phyloP scores from a whole-genome alignment of 306 rosid species.

The Vicia faba region DNA sequence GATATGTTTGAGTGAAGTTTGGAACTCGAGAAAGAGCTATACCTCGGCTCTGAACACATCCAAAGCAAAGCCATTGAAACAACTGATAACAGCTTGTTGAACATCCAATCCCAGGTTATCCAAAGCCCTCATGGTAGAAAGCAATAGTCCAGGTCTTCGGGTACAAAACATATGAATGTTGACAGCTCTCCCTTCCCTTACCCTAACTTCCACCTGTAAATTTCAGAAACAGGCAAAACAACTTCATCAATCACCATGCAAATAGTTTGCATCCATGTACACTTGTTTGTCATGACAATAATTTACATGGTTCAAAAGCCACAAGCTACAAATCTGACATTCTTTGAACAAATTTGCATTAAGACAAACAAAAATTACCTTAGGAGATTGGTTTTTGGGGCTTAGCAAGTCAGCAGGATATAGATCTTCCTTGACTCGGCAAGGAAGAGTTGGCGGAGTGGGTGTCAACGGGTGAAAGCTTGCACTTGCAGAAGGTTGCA shows the following conservation, averaged over 20 bases:
- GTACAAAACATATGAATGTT: slow-evolving; percentile 97
- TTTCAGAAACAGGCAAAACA: slow-evolving; percentile 35
- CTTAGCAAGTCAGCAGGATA: slow-evolving; percentile 73
- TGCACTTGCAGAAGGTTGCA: slow-evolving; percentile 64
- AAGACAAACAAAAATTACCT: slow-evolving; percentile 51
- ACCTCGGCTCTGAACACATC: slow-evolving; percentile 98
- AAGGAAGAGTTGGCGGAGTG: slow-evolving; percentile 70
- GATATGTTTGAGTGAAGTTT: slow-evolving; percentile 5
- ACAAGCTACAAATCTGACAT: not conserved
- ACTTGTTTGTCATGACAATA: not conserved
- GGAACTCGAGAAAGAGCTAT: slow-evolving; percentile 32
- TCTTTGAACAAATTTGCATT: not conserved
- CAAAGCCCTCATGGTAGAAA: slow-evolving; percentile 86
- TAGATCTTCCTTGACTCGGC: slow-evolving; percentile 89
- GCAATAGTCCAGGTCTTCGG: slow-evolving; percentile 88
- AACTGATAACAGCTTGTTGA: slow-evolving; percentile 97
- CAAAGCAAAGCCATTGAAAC: slow-evolving; percentile 96
- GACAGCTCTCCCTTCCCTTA: slow-evolving; percentile 91
- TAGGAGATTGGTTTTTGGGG: slow-evolving; percentile 78
- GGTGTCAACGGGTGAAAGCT: slow-evolving; percentile 86
- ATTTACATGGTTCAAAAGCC: slow-evolving; percentile 21
- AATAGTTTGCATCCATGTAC: slow-evolving; percentile 15
- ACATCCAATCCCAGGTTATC: slow-evolving; percentile 92
- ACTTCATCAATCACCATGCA: slow-evolving; percentile 23
- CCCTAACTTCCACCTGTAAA: slow-evolving; percentile 80